Evolutionary conservation across 495 filamentous ascomycete species (phyloP).

Genomic region (Chaetomium tenue): DNA sequence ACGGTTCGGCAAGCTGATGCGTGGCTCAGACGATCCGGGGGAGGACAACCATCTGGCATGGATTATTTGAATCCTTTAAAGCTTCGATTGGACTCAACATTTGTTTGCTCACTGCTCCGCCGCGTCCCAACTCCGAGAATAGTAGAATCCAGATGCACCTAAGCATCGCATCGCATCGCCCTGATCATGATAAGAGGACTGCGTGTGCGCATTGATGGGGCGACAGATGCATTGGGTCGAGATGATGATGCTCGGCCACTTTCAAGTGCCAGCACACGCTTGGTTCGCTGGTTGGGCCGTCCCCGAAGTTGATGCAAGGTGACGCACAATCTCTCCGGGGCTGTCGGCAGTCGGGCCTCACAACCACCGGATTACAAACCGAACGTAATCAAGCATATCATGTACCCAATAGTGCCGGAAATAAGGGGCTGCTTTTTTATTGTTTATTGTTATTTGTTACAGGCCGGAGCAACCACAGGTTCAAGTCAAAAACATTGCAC

Average conservation of each 20-base stretch:
- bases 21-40: background rate
- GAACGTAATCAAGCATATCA: too few relatives aligned
- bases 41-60: background rate
- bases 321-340: background rate
- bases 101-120: background rate
- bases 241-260: too few relatives aligned
- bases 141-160: background rate
- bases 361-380: background rate
- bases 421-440: too few relatives aligned
- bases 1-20: background rate
- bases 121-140: background rate
- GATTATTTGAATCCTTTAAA: background rate
- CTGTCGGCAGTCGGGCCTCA: background rate
- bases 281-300: background rate
- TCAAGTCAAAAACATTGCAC: too few relatives aligned
- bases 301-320: background rate
- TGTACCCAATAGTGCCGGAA: too few relatives aligned
- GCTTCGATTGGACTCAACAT: background rate
- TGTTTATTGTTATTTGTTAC: too few relatives aligned
- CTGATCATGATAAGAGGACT: background rate
- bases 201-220: background rate
- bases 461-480: too few relatives aligned
- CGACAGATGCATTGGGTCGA: too few relatives aligned
- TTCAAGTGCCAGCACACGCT: background rate
- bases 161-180: background rate